Conservation (phyloP, 768 basidiomycete genomes). For the Lentinula aciculospora region DNA sequence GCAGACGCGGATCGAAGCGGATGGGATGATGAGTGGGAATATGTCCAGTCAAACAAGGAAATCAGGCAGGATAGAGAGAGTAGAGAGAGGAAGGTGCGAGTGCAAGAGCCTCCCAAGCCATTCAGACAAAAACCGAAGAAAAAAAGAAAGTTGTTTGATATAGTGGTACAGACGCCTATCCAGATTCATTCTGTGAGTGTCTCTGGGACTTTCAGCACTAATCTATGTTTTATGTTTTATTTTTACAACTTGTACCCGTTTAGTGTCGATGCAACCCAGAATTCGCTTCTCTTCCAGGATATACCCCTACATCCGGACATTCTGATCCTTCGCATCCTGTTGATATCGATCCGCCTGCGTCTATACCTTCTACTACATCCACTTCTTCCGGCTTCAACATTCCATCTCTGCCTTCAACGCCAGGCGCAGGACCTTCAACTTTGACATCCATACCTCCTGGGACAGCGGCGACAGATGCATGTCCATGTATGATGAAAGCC, state of each 20-base stretch:
- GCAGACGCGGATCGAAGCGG: background rate
- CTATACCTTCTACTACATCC: slow-evolving; percentile 26
- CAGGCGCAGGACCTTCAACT: background rate
- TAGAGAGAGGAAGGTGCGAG: background rate
- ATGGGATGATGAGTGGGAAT: slow-evolving; percentile 3
- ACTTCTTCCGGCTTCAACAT: slow-evolving; percentile 5
- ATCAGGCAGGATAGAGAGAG: background rate
- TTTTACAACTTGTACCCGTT: background rate
- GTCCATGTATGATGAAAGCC: background rate
- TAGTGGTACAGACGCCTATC: slow-evolving; percentile 80
- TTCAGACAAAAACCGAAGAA: slow-evolving; percentile 63
- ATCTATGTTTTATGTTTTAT: background rate
- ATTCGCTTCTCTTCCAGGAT: slow-evolving; percentile 74
- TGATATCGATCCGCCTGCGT: slow-evolving; percentile 24
- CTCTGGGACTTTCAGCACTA: background rate
- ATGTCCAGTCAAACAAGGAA: background rate
- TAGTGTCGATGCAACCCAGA: slow-evolving; percentile 82
- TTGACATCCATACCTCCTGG: background rate
- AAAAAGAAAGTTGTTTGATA: slow-evolving; percentile 79
- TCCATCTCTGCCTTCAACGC: background rate
- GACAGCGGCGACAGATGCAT: background rate
- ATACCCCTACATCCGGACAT: slow-evolving; percentile 44
- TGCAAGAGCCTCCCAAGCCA: slow-evolving; percentile 8
- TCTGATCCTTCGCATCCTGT: slow-evolving; percentile 37
- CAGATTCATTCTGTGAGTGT: slow-evolving; percentile 78